Evolutionary conservation across 2,329 filamentous ascomycete species (phyloP).

Genomic region (Ceratocystis eucalypticola): DNA sequence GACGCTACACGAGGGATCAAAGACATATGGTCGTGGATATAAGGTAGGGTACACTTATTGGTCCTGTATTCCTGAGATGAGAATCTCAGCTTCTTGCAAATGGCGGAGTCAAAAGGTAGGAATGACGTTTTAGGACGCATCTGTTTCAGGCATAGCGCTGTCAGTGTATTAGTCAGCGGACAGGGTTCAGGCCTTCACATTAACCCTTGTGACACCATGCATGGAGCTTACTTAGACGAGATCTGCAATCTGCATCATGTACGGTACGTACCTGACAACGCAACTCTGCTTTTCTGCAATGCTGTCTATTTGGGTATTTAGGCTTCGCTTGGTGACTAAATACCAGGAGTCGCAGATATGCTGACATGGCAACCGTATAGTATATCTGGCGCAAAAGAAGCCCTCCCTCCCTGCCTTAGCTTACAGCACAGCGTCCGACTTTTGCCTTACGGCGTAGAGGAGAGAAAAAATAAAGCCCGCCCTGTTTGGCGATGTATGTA

Average conservation of each 20-base stretch:
- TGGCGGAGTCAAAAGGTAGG: not conserved
- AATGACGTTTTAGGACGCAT: conserved; percentile 13
- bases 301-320: not conserved
- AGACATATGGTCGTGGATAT: not conserved
- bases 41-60: too few relatives aligned
- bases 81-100: not conserved
- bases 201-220: conserved; percentile 7
- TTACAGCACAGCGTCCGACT: not conserved
- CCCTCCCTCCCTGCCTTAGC: not conserved
- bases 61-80: not conserved
- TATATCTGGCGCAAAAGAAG: not conserved
- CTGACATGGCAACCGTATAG: conserved; percentile 1
- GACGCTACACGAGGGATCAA: not conserved
- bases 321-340: not conserved
- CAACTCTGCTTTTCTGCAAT: conserved; percentile 2
- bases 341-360: not conserved
- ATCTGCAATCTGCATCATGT: not conserved
- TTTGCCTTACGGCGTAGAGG: not conserved
- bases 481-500: not conserved
- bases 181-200: not conserved
- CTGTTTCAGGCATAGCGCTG: conserved; percentile 1
- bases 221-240: not conserved
- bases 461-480: not conserved
- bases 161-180: not conserved
- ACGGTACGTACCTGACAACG: conserved; percentile 3